Percentiles rank a stretch among this genome's conserved stretches.
These are phyloP conservation scores for Orbilia javanica DNA, from an alignment of 2,329 filamentous ascomycete species.

Conservation along the genomic window DNA sequence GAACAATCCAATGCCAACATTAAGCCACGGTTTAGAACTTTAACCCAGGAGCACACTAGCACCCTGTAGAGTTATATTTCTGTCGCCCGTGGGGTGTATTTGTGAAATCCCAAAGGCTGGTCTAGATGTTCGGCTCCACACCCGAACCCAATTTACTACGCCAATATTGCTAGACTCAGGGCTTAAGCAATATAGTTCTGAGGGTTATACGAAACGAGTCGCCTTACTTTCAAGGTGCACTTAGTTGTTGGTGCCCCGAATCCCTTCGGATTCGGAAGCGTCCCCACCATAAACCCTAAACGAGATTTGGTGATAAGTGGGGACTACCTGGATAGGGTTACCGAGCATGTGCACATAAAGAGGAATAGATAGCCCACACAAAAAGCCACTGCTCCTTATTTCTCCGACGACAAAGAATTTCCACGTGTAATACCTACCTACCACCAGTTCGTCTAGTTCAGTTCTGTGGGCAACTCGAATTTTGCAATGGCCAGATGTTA, in stretches of 20 bases:
- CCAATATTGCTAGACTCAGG: slow-evolving; percentile 69
- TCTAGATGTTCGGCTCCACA: slow-evolving; percentile 67
- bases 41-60: no score
- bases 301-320: not conserved
- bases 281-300: slow-evolving; percentile 63
- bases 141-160: slow-evolving; percentile 70
- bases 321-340: slow-evolving; percentile 55
- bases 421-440: slow-evolving; percentile 41
- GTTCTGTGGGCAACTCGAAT: slow-evolving; percentile 63
- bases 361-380: no score
- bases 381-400: no score
- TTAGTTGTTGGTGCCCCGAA: slow-evolving; percentile 66
- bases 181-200: slow-evolving; percentile 69
- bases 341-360: no score
- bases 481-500: slow-evolving; percentile 35
- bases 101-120: slow-evolving; percentile 63
- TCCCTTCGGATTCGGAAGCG: slow-evolving; percentile 65
- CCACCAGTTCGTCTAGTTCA: slow-evolving; percentile 61
- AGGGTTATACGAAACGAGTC: slow-evolving; percentile 70
- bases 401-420: no score
- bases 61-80: slow-evolving; percentile 57
- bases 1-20: no score
- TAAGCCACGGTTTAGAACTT: not conserved
- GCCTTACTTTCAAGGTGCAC: slow-evolving; percentile 68
- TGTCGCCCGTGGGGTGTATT: slow-evolving; percentile 60